phyloP scores from a whole-genome alignment of 1,284 basidiomycete species.

The Rhizoctonia solani region DNA sequence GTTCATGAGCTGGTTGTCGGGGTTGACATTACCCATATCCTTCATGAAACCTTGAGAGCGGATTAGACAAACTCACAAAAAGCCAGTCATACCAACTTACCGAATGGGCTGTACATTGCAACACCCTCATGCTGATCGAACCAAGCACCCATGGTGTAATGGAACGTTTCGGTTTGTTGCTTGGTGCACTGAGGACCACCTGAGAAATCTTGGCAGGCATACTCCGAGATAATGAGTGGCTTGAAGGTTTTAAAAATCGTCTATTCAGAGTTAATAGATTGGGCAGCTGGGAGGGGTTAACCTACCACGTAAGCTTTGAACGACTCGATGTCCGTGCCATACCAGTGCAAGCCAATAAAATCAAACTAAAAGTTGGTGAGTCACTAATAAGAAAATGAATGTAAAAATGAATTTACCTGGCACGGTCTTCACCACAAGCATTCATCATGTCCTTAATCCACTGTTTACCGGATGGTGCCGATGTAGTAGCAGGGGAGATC shows the following conservation, averaged over 20 bases:
- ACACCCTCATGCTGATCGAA: constrained; percentile 62
- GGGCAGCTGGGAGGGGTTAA: no score
- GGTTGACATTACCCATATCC: constrained; percentile 70
- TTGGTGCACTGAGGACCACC: constrained; percentile 57
- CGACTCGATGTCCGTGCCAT: constrained; percentile 42
- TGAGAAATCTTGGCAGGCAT: constrained; percentile 60
- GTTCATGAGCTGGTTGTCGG: constrained; percentile 53
- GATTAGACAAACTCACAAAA: constrained; percentile 16
- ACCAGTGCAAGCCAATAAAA: constrained; percentile 48
- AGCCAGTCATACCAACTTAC: constrained; percentile 49
- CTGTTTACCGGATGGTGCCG: constrained; percentile 57
- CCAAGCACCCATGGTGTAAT: constrained; percentile 58
- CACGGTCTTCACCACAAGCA: constrained; percentile 49
- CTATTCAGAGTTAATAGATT: not conserved
- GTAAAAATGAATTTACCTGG: not conserved
- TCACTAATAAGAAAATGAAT: constrained; percentile 21
- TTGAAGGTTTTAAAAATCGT: constrained; percentile 42
- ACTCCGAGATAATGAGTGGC: constrained; percentile 46
- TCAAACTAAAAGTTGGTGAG: constrained; percentile 33
- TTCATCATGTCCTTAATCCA: constrained; percentile 67
- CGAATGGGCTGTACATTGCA: constrained; percentile 68
- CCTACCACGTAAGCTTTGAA: constrained; percentile 47
- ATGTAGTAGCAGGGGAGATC: constrained; percentile 69
- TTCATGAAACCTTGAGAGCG: constrained; percentile 59
- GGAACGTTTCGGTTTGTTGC: constrained; percentile 60